A percentile compares a stretch with the other conserved stretches of the same genome.
Conservation (phyloP, 306 rosid genomes). For the Chamaecrista fasciculata region DNA sequence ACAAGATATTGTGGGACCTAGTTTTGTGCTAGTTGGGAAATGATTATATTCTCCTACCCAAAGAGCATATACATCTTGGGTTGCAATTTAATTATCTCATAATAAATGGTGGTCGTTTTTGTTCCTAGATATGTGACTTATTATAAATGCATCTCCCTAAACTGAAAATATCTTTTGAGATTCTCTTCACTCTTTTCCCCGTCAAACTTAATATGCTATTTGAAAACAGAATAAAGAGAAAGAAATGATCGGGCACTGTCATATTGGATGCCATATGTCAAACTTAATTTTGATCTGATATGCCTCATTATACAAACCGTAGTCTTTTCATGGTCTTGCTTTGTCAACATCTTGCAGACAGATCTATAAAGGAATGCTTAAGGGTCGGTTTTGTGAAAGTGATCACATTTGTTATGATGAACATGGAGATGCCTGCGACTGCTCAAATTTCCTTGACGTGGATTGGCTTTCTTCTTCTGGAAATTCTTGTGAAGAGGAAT, state of each 20-base stretch:
- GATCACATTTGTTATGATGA: constrained; percentile 51
- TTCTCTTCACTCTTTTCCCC: background rate
- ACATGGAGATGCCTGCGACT: constrained; percentile 49
- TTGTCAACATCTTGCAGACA: constrained; percentile 40
- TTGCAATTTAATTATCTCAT: background rate
- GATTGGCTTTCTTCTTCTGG: constrained; percentile 71
- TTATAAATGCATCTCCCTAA: background rate
- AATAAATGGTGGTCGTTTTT: background rate
- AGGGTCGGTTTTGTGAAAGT: constrained; percentile 34
- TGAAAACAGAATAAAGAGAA: background rate
- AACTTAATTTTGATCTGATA: background rate
- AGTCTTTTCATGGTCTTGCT: constrained; percentile 31
- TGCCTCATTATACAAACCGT: constrained; percentile 12
- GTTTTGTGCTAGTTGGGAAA: background rate
- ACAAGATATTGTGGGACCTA: background rate
- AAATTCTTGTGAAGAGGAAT: constrained; percentile 68
- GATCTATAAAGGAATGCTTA: constrained; percentile 36
- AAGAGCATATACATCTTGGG: background rate
- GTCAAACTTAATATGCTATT: background rate
- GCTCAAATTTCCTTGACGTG: constrained; percentile 52
- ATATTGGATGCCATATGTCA: background rate
- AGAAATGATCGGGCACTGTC: background rate
- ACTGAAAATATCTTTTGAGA: background rate
- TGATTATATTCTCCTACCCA: background rate
- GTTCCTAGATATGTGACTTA: background rate